A percentile compares a stretch with the other conserved stretches of the same genome.
phyloP scores from a whole-genome alignment of 495 filamentous ascomycete species.

The Xylona heveae region DNA sequence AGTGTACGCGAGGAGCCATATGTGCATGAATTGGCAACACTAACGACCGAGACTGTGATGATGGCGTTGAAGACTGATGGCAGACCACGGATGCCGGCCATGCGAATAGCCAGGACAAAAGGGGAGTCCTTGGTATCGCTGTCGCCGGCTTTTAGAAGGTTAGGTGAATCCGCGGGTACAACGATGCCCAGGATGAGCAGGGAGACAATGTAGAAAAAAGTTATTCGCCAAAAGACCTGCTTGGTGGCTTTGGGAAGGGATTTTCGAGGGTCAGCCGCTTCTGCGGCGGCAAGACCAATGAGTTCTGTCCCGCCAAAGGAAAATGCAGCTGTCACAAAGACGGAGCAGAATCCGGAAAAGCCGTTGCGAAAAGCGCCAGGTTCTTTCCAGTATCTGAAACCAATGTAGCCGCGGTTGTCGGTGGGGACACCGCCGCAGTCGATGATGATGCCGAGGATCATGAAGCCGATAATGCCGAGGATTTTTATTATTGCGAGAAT shows the following conservation, averaged over 20 bases:
- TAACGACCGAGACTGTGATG: constrained; percentile 6
- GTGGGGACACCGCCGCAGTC: constrained; percentile 22
- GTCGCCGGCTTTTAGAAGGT: neutral
- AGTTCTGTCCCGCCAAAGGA: constrained; percentile 41
- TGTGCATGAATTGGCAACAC: constrained; percentile 39
- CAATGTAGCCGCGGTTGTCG: constrained; percentile 13
- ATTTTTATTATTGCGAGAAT: constrained; percentile 16
- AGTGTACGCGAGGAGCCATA: constrained; percentile 42
- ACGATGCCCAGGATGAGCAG: constrained; percentile 57
- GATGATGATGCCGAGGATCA: constrained; percentile 30
- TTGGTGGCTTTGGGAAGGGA: constrained; percentile 21
- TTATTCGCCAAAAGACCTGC: constrained; percentile 30
- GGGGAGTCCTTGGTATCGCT: constrained; percentile 44
- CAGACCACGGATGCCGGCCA: constrained; percentile 41
- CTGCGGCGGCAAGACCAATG: constrained; percentile 24
- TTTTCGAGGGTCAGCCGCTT: constrained; percentile 22
- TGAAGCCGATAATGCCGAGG: constrained; percentile 21
- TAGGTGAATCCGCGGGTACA: constrained; percentile 21
- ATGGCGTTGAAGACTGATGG: constrained; percentile 58
- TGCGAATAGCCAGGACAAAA: constrained; percentile 48
- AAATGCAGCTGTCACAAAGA: constrained; percentile 47
- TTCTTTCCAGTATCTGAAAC: constrained; percentile 27
- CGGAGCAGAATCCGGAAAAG: constrained; percentile 45
- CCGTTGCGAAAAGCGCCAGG: constrained; percentile 42
- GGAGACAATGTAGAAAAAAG: constrained; percentile 51